phyloP scores from a whole-genome alignment of 257 asterid species.

The Nicotiana tabacum region DNA sequence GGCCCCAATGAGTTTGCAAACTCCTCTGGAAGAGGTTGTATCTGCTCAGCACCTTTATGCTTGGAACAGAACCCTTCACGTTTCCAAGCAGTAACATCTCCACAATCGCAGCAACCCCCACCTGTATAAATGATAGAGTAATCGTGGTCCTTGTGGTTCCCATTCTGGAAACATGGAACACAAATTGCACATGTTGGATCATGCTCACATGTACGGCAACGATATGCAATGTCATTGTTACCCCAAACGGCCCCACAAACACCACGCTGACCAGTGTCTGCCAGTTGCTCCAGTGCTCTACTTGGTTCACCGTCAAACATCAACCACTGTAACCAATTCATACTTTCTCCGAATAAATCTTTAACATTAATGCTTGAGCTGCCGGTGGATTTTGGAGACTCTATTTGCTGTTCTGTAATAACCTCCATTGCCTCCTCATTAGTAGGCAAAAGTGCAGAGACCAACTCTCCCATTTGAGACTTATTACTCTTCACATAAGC shows the following conservation, averaged over 20 bases:
- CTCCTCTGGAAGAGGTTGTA: conserved; percentile 73
- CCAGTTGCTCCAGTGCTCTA: conserved; percentile 48
- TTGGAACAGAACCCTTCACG: conserved; percentile 93
- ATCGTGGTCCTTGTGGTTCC: conserved; percentile 90
- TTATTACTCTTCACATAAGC: conserved; percentile 49
- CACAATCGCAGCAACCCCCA: conserved; percentile 99
- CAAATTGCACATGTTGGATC: conserved; percentile 99
- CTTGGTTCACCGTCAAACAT: conserved; percentile 80
- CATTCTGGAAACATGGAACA: conserved; percentile 91
- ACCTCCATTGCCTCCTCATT: conserved; percentile 46
- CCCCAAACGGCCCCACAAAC: conserved; percentile 99
- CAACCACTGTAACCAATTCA: conserved; percentile 87
- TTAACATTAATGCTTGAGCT: conserved; percentile 26
- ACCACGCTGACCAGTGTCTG: conserved; percentile 65
- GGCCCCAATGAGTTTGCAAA: conserved; percentile 70
- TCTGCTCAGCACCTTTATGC: conserved; percentile 88
- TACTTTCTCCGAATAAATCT: conserved; percentile 48
- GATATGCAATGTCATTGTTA: conserved; percentile 76
- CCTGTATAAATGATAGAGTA: conserved; percentile 86
- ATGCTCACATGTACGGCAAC: conserved; percentile 88
- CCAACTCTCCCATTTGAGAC: conserved; percentile 36
- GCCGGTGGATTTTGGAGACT: conserved; percentile 15
- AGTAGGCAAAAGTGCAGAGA: conserved; percentile 62
- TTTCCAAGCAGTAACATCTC: conserved; percentile 99
- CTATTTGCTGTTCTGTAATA: conserved; percentile 24